Evolutionary conservation across 495 filamentous ascomycete species (phyloP), one percentile per base, ranked within the genome.

Genomic region (Penicillium diatomitis): DNA sequence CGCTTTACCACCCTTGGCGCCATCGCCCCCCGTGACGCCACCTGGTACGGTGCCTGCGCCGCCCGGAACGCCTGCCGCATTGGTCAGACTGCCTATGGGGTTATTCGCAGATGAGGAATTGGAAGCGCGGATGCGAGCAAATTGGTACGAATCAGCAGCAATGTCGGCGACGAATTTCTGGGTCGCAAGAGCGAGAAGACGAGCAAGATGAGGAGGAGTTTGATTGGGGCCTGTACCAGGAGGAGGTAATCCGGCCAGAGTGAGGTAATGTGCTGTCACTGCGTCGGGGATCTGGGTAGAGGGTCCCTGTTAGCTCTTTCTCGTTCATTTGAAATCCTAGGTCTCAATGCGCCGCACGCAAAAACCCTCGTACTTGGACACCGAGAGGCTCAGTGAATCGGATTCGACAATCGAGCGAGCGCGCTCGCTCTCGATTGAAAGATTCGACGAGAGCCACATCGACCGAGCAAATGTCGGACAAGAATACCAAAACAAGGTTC

Each of bases 161-260:
- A 98, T 87, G 63, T 98, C 92, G 34, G 91, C 88, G 62, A 97
- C 85, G 74, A 98, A 98, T 54, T 97, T 98, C 59, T 97, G 94
- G 0, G 92, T 94, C 2, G 92, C 92, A 27, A 98, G 85, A 0
- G 91, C 90, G 47, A 98, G 86, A 9, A 98, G 85, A 28, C 94
- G 88, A 6, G 90, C 86, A 20, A 98, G 85, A 44, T 86, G 87
- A 30, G 83, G 82, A 51, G 95, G 88, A 6, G 90, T 95, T 58
- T 86, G 78, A 38, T 88, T 88, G 3, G 87, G 83, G 6, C 69
- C 68, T 54, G 89, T 86, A 12, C 87, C 87, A 12, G 88, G 85
- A 4, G 92, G 90, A 11, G 90, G 89, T 7, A 96, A 86, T 46
- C 92, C 92, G 60, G 89, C 88, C 56, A 92, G 83, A 10, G 90